Base-by-base conservation (phyloP, 2,329 filamentous ascomycete species). In the Stagonosporopsis vannaccii region DNA sequence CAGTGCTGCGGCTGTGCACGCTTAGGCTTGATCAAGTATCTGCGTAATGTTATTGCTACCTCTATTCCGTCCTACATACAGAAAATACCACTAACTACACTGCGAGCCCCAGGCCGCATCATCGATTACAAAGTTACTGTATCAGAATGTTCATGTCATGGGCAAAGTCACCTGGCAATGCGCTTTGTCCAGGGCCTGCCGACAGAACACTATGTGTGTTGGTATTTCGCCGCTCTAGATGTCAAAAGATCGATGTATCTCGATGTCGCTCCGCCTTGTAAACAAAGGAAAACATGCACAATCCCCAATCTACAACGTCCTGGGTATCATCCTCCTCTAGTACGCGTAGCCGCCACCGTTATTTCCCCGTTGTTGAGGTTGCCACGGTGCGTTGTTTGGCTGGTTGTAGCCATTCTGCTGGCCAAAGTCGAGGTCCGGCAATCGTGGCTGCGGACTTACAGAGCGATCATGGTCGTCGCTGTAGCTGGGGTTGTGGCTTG, bases 361-460 rank as follows among this genome's bases (percentile, higher is more conserved):
- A 33, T 67, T 62, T 4, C 60, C 66, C 47, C 60, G 57, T 56
- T 51, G 50, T 56, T 51, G 50, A 23, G 67, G 68, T 45, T 71
- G 67, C 68, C 70, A 72, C 17, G 63, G 68, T 22, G 59, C 60
- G 48, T 66, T 65, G 30, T 45, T 44, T 23, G 53, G 37, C 36
- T 61, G 44, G 6, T 49, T 59, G 55, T 67, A 70, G 45, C 62
- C 67, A 3, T 61, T 64, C 22, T 62, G 59, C 8, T 57, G 58
- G 30, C 63, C 65, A 13, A 69, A 55, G 17, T 72, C 68, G 26
- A 73, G 56, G 8, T 74, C 70, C 22, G 70, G 71, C 48, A 73
- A 47, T n/a, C 66, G 66, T 4, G 71, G 71, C 35, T 63, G 66
- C 19, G 70, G 69, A 51, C 67, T 73, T 26, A 48, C 53, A 37